Evolutionary conservation across 2,329 filamentous ascomycete genomes (phyloP).

Genomic region (Pseudogymnoascus sp.): DNA sequence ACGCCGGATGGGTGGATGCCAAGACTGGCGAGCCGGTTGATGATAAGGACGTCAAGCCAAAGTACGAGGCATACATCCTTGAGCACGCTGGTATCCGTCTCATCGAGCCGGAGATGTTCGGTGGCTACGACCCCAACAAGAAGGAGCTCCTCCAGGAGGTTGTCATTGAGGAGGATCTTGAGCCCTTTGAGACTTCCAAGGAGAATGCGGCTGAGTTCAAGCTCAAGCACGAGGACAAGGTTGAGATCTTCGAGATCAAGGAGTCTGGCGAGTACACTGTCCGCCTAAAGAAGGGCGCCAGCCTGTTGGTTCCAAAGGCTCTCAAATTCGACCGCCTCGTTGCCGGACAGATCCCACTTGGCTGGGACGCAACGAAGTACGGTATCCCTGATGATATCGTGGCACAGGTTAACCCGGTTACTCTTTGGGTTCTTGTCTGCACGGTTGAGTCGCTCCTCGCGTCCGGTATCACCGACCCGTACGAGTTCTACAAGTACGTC

Average conservation of each 20-base stretch:
- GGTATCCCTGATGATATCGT: constrained; percentile 97
- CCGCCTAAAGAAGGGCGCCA: constrained; percentile 90
- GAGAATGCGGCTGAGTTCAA: constrained; percentile 97
- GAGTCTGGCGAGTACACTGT: constrained; percentile 93
- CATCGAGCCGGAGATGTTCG: constrained; percentile 94
- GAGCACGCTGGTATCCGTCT: constrained; percentile 96
- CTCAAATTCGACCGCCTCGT: constrained; percentile 95
- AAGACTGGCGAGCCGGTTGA: constrained; percentile 94
- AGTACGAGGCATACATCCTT: constrained; percentile 94
- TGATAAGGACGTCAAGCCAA: constrained; percentile 94
- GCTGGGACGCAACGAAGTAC: constrained; percentile 94
- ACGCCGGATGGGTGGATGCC: constrained; percentile 92
- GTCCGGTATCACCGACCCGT: constrained; percentile 94
- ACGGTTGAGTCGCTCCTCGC: constrained; percentile 86
- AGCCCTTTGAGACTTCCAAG: constrained; percentile 94
- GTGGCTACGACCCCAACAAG: constrained; percentile 95
- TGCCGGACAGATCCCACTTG: constrained; percentile 91
- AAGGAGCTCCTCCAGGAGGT: constrained; percentile 98
- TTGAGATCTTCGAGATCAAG: constrained; percentile 90
- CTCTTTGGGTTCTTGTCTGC: constrained; percentile 88
- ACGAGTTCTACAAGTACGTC: constrained; percentile 99
- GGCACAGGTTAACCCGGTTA: constrained; percentile 92
- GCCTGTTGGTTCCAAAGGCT: constrained; percentile 92
- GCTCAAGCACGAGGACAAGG: constrained; percentile 94
- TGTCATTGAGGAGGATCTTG: constrained; percentile 92